Conservation (phyloP, 768 basidiomycete species). For the Agaricus subrufescens region DNA sequence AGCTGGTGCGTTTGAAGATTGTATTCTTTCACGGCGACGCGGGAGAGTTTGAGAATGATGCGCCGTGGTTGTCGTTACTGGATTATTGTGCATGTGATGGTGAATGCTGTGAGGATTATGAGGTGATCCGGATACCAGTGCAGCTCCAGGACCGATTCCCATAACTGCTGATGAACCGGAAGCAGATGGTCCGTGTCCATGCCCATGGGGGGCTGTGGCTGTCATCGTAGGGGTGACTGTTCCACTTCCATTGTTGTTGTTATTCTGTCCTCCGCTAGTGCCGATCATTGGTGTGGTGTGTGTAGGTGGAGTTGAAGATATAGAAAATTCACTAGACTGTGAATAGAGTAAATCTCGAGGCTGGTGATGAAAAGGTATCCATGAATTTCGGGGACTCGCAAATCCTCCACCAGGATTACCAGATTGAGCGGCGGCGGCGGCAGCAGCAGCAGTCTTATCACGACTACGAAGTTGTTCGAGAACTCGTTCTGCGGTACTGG, state of each 20-base stretch:
- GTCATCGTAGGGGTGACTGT: constrained; percentile 2
- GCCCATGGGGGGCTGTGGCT: background rate
- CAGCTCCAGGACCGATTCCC: constrained; percentile 1
- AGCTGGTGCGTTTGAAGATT: constrained; percentile 31
- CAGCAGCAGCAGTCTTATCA: constrained; percentile 37
- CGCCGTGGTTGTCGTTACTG: too few relatives aligned
- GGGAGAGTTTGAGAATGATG: background rate
- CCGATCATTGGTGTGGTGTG: constrained; percentile 13
- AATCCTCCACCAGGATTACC: background rate
- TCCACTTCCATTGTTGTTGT: background rate
- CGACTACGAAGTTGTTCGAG: constrained; percentile 60
- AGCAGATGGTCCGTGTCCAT: background rate
- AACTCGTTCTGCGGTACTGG: constrained; percentile 66
- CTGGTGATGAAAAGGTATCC: constrained; percentile 32
- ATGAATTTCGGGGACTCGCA: constrained; percentile 33
- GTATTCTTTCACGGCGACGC: constrained; percentile 22
- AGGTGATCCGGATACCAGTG: background rate
- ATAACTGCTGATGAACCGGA: background rate
- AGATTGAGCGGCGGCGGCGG: background rate
- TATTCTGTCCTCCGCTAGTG: background rate
- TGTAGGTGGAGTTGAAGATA: background rate
- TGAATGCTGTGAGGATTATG: too few relatives aligned
- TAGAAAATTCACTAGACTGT: constrained; percentile 1
- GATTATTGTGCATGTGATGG: too few relatives aligned
- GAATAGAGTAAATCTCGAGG: constrained; percentile 23